Percentiles rank a stretch among this genome's conserved stretches.
Conservation (phyloP, 108 stramenopile species). For the Skeletonema costatum region DNA sequence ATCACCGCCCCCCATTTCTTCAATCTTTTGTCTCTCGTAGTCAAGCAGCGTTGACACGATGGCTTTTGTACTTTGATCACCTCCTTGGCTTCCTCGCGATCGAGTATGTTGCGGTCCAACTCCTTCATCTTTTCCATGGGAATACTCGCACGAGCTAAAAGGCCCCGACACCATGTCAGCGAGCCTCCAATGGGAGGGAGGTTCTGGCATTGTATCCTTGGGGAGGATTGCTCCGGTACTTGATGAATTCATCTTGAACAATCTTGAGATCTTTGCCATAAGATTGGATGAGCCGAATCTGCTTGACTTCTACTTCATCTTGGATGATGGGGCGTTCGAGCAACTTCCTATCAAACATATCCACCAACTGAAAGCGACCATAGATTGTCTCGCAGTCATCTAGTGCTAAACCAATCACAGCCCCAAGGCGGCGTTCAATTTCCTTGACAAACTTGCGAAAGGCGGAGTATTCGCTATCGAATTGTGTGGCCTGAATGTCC, state of each 20-base stretch:
- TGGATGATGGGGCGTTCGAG: constrained; percentile 90
- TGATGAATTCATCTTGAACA: constrained; percentile 89
- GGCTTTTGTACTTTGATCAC: constrained; percentile 69
- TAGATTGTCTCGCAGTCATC: constrained; percentile 90
- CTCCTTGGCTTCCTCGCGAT: constrained; percentile 93
- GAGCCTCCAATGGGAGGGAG: constrained; percentile 86
- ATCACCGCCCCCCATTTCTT: constrained; percentile 82
- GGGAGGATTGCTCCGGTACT: constrained; percentile 75
- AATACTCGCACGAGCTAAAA: constrained; percentile 79
- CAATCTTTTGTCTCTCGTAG: constrained; percentile 77
- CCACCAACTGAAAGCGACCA: constrained; percentile 86
- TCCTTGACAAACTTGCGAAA: constrained; percentile 86
- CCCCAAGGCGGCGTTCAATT: constrained; percentile 85
- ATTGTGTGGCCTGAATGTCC: constrained; percentile 83
- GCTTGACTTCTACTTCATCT: constrained; percentile 92
- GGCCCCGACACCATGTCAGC: constrained; percentile 88
- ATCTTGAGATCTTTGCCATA: constrained; percentile 82
- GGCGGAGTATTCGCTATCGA: constrained; percentile 83
- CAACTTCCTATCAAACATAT: constrained; percentile 79
- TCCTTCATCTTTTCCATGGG: constrained; percentile 86
- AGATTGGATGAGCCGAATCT: constrained; percentile 80
- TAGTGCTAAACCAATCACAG: constrained; percentile 85
- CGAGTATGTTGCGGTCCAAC: constrained; percentile 78
- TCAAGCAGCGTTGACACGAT: constrained; percentile 79
- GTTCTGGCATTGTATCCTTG: constrained; percentile 58